Percentiles rank a stretch among this genome's conserved stretches.
Evolutionary conservation across 495 filamentous ascomycete genomes (phyloP).

Genomic region (Aspergillus leporis): DNA sequence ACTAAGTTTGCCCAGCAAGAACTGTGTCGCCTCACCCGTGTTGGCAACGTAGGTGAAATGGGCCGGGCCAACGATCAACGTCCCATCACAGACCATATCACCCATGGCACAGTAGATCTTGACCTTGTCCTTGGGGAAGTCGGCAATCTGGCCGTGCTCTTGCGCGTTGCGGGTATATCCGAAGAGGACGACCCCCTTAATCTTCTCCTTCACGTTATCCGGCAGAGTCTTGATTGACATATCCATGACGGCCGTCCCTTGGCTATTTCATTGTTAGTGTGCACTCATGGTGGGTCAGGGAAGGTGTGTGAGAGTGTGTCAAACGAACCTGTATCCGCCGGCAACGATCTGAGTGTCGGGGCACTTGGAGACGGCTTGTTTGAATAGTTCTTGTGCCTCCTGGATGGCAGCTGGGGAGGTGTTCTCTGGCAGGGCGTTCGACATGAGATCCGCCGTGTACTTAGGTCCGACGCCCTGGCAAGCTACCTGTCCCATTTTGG

Average conservation of each 20-base stretch:
- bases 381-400: constrained; percentile 37
- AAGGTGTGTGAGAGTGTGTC: neutral
- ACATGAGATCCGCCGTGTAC: constrained; percentile 31
- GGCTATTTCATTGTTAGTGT: constrained; percentile 29
- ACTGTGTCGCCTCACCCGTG: constrained; percentile 21
- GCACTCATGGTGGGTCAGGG: too few species aligned
- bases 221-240: constrained; percentile 44
- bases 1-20: constrained; percentile 7
- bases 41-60: constrained; percentile 46
- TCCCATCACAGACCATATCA: constrained; percentile 54
- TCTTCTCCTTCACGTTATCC: constrained; percentile 42
- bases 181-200: constrained; percentile 56
- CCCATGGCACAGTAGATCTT: constrained; percentile 53
- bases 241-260: constrained; percentile 58
- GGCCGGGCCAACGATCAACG: constrained; percentile 45
- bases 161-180: constrained; percentile 59
- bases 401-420: constrained; percentile 42
- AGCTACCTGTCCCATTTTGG: constrained; percentile 32
- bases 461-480: constrained; percentile 39
- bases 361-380: constrained; percentile 44
- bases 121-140: constrained; percentile 43
- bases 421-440: constrained; percentile 29
- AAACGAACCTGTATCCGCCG: constrained; percentile 48
- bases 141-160: constrained; percentile 45
- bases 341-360: constrained; percentile 57